Evolutionary conservation across 306 rosid genomes (phyloP).

Genomic region (Biancaea sappan): DNA sequence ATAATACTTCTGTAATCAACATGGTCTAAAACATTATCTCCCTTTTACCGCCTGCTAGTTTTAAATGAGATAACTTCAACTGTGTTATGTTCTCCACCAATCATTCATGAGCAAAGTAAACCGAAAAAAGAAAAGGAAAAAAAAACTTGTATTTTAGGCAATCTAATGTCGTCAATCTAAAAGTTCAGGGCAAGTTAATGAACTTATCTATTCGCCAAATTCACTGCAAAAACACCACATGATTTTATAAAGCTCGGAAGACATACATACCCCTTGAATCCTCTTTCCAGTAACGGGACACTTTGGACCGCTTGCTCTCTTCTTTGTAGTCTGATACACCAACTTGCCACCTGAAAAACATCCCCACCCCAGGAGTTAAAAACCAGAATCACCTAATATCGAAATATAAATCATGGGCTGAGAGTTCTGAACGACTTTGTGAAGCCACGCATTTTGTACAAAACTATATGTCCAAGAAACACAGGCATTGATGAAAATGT

Average conservation of each 20-base stretch:
- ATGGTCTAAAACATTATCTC: background rate
- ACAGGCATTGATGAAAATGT: background rate
- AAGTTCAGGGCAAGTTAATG: background rate
- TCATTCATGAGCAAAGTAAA: background rate
- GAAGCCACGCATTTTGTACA: background rate
- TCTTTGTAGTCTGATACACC: slow-evolving; percentile 82
- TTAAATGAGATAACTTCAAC: background rate
- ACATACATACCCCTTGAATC: slow-evolving; percentile 76
- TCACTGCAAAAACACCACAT: background rate
- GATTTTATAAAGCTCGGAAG: background rate
- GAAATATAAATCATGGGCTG: background rate
- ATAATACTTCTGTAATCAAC: background rate
- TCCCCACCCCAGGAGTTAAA: background rate
- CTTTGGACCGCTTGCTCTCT: slow-evolving; percentile 94
- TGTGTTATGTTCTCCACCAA: background rate
- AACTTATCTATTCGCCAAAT: background rate
- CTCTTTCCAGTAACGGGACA: slow-evolving; percentile 96
- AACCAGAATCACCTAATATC: background rate
- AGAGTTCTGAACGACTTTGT: background rate
- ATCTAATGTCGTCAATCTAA: background rate
- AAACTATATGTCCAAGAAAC: background rate
- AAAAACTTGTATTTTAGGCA: background rate
- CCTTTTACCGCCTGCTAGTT: background rate
- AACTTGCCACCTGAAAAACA: slow-evolving; percentile 69
- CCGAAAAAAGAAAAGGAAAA: background rate